These are phyloP conservation scores for Nitzschia palea DNA, from an alignment of 108 stramenopile species.

Conservation along the genomic window DNA sequence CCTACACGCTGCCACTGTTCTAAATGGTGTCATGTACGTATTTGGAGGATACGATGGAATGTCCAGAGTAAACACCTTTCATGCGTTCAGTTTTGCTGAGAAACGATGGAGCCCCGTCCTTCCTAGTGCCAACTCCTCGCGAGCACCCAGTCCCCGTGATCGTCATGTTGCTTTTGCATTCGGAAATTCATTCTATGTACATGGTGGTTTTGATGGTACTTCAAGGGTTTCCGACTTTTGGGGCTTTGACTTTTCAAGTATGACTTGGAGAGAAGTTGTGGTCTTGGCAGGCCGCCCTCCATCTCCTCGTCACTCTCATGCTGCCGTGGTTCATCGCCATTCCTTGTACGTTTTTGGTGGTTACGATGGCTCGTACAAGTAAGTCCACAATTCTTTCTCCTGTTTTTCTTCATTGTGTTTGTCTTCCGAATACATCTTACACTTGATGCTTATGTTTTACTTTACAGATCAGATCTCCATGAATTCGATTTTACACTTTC, in stretches of 20 bases:
- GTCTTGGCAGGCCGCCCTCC: slow-evolving; percentile 53
- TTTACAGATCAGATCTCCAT: slow-evolving; percentile 65
- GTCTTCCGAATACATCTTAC: not conserved
- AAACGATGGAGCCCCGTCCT: slow-evolving; percentile 59
- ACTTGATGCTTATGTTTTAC: not conserved
- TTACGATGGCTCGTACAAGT: slow-evolving; percentile 92
- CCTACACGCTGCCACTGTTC: slow-evolving; percentile 84
- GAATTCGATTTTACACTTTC: slow-evolving; percentile 79
- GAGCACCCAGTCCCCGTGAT: slow-evolving; percentile 81
- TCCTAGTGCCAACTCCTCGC: slow-evolving; percentile 52
- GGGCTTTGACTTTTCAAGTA: slow-evolving; percentile 79
- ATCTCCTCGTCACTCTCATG: slow-evolving; percentile 93
- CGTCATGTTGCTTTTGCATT: slow-evolving; percentile 86
- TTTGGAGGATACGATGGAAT: slow-evolving; percentile 87
- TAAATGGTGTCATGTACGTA: slow-evolving; percentile 48
- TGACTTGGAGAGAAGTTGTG: slow-evolving; percentile 80
- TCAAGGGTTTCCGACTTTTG: slow-evolving; percentile 89
- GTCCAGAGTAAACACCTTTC: slow-evolving; percentile 89
- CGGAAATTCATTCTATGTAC: slow-evolving; percentile 82
- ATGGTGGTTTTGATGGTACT: slow-evolving; percentile 91
- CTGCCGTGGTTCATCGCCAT: slow-evolving; percentile 86
- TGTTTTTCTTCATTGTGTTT: no score
- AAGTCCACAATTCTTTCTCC: no score
- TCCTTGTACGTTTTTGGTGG: slow-evolving; percentile 88
- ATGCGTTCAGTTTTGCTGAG: slow-evolving; percentile 87